phyloP scores from a whole-genome alignment of 805 yeast species.

The Phaffomyces antillensis region DNA sequence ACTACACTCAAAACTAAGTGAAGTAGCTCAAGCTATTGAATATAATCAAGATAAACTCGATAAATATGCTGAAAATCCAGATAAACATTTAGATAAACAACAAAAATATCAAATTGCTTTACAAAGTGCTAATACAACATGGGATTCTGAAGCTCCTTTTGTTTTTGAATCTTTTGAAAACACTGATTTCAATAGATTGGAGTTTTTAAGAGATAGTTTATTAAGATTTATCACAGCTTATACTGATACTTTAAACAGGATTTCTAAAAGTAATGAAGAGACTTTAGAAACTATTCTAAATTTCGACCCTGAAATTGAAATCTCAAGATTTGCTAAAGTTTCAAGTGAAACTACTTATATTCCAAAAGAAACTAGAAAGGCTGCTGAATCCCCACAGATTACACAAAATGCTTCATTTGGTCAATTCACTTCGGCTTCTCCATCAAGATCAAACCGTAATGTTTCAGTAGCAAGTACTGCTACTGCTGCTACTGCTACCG shows the following conservation, averaged over 20 bases:
- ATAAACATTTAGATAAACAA: constrained; percentile 15
- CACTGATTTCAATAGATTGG: constrained; percentile 58
- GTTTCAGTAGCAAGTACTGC: constrained; percentile 18
- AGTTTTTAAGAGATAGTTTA: constrained; percentile 57
- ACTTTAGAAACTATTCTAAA: constrained; percentile 60
- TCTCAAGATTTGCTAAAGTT: constrained; percentile 44
- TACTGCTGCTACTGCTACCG: constrained; percentile 8
- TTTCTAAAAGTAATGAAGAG: constrained; percentile 47
- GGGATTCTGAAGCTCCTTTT: constrained; percentile 76
- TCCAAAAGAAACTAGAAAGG: constrained; percentile 23
- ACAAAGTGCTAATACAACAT: constrained; percentile 43
- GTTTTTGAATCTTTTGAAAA: constrained; percentile 69
- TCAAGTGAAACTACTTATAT: constrained; percentile 23
- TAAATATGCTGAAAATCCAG: constrained; percentile 23
- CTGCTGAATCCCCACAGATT: constrained; percentile 21
- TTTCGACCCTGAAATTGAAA: constrained; percentile 55
- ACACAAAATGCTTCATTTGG: constrained; percentile 4
- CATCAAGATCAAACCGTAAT: constrained; percentile 7
- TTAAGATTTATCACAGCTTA: constrained; percentile 57
- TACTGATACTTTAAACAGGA: constrained; percentile 42
- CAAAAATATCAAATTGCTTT: constrained; percentile 34
- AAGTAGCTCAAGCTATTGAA: constrained; percentile 37
- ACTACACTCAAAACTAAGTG: constrained; percentile 35
- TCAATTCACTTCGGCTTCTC: background rate
- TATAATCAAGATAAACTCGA: constrained; percentile 34